These are phyloP conservation scores for Xenoacremonium recifei DNA, from an alignment of 2,329 filamentous ascomycete species.

Conservation along the genomic window DNA sequence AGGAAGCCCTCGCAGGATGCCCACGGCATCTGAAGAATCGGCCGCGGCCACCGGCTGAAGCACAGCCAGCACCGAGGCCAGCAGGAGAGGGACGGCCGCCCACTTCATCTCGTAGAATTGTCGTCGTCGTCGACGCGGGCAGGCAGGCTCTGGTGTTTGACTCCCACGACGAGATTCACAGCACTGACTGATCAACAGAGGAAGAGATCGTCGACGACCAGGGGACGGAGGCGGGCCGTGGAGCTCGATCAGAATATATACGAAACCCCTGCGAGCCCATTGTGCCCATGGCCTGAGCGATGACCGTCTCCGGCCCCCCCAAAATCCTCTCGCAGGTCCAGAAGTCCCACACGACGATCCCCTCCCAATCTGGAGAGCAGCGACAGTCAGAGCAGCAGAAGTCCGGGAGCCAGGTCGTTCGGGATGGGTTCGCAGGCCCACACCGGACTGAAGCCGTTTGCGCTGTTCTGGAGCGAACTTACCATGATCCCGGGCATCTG, in stretches of 20 bases:
- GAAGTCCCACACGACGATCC: neutral
- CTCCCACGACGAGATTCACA: constrained; percentile 1
- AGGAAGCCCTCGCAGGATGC: constrained; percentile 15
- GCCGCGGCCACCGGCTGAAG: constrained; percentile 3
- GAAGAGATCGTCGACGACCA: constrained; percentile 4
- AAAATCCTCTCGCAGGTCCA: no score
- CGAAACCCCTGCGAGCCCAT: constrained; percentile 1
- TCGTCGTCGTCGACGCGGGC: constrained; percentile 2
- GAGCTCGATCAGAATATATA: constrained; percentile 9
- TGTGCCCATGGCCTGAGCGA: neutral
- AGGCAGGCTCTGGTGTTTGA: no score
- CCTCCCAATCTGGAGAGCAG: neutral
- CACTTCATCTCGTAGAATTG: constrained; percentile 21
- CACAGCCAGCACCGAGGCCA: constrained; percentile 17
- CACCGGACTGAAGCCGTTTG: neutral
- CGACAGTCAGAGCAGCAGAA: neutral
- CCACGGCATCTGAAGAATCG: constrained; percentile 10
- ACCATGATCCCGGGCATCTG: no score
- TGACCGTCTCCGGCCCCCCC: no score
- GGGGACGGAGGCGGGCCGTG: neutral
- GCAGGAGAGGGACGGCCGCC: constrained; percentile 17
- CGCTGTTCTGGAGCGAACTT: no score
- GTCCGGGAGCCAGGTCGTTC: neutral
- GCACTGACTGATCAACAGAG: constrained; percentile 3
- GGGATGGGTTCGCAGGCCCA: neutral